Percentiles rank a stretch among this genome's conserved stretches.
phyloP scores from a whole-genome alignment of 768 basidiomycete genomes.

The Mycena rebaudengoi region DNA sequence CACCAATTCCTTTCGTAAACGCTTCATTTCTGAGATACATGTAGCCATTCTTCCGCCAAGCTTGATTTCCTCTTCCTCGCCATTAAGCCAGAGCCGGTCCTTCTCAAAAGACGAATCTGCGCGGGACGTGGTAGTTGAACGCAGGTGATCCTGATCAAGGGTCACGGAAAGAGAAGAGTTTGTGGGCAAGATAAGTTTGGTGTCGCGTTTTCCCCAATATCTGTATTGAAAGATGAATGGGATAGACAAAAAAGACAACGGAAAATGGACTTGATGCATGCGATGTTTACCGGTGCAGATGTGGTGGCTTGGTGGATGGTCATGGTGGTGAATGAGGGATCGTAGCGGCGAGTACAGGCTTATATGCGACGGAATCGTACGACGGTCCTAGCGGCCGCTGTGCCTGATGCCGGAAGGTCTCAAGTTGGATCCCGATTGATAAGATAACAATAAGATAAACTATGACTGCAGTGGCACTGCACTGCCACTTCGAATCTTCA shows the following conservation, averaged over 20 bases:
- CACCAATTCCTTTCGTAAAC: slow-evolving; percentile 70
- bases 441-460: no score
- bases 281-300: slow-evolving; percentile 96
- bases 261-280: slow-evolving; percentile 87
- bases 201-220: slow-evolving; percentile 99
- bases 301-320: slow-evolving; percentile 83
- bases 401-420: background rate
- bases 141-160: slow-evolving; percentile 93
- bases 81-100: slow-evolving; percentile 95
- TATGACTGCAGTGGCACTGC: background rate
- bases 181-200: slow-evolving; percentile 92
- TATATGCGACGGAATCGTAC: slow-evolving; percentile 26
- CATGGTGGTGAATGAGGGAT: slow-evolving; percentile 48
- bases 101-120: slow-evolving; percentile 76
- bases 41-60: slow-evolving; percentile 78
- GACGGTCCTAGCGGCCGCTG: background rate
- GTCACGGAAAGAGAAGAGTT: slow-evolving; percentile 99
- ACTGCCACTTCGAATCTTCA: background rate
- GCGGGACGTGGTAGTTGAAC: slow-evolving; percentile 92
- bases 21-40: slow-evolving; percentile 89
- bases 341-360: no score
- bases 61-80: slow-evolving; percentile 90
- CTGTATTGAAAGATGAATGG: slow-evolving; percentile 47
- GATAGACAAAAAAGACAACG: background rate
- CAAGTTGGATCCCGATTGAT: no score